Evolutionary conservation across 1,284 basidiomycete genomes (phyloP), one percentile per base, ranked within the genome.

Genomic region (Malassezia japonica): DNA sequence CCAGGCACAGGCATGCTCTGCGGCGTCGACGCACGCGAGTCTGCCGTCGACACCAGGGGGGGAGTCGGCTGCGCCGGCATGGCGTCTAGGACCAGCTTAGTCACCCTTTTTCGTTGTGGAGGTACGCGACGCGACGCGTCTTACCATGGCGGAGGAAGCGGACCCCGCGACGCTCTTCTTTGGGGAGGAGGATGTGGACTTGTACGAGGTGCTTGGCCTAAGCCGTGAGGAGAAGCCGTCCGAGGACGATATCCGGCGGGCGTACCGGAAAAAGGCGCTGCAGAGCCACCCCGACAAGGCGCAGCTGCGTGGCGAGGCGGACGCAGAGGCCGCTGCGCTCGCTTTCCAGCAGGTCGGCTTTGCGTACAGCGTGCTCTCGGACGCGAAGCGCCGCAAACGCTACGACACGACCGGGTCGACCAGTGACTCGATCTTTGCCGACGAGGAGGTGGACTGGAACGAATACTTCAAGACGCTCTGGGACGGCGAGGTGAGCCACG

Each of bases 401-500:
- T 73, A 68, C 44, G 70, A 73, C 48, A 52, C 53, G 8, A 70
- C 70, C 1, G 70, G 70, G 18, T 57, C 62, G 9, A 73, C 70
- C 6, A 64, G 68, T 56, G 54, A 62, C 13, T 60, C 59, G 43
- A 49, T 70, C 18, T 65, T 61, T 42, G 61, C 57, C 4, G 66
- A 67, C 29, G 62, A 49, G 10, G 56, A 62, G n/a, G 61, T 70
- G n/a, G 64, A 69, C 62, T 73, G 70, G 70, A 61, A 70, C 49
- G 65, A 68, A n/a, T 71, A 73, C 60, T 73, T 73, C 54, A 62
- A 64, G 41, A 57, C 58, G 50, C 57, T 72, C 28, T 72, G 68
- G 68, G 60, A 59, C 4, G 70, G 69, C 23, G 65, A 70, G 39
- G 69, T 73, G 6, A 61, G 43, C 18, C 57, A 59, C 1, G 53